Percentiles rank a stretch among this genome's conserved stretches.
Conservation (phyloP, 176 grass and related monocot genomes). For the Echinochloa phyllopogon region DNA sequence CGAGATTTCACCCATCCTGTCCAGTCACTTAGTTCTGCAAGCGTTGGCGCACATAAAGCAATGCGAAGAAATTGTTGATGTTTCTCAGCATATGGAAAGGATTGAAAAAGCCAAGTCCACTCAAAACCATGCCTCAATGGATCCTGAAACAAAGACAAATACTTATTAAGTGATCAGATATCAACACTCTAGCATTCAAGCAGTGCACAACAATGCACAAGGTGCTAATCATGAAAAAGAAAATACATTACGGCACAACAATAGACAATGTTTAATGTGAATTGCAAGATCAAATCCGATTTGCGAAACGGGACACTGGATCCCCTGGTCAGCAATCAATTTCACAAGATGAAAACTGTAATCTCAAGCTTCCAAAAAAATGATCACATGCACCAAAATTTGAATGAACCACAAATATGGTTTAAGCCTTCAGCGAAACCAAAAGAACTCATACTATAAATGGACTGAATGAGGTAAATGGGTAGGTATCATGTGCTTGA, state of each 20-base stretch:
- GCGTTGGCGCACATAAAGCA: slow-evolving; percentile 49
- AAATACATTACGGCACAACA: not conserved
- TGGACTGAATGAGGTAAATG: slow-evolving; percentile 12
- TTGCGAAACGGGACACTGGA: not conserved
- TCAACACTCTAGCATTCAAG: slow-evolving; percentile 3
- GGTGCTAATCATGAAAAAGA: not conserved
- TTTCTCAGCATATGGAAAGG: slow-evolving; percentile 53
- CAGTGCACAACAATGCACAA: slow-evolving; percentile 3
- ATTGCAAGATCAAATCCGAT: not conserved
- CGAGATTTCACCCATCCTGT: slow-evolving; percentile 80
- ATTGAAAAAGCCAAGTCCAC: slow-evolving; percentile 62
- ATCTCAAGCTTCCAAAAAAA: not conserved
- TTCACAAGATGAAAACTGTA: not conserved
- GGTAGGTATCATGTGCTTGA: not conserved
- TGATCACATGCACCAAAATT: not conserved
- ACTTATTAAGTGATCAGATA: slow-evolving; percentile 16
- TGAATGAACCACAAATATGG: slow-evolving; percentile 17
- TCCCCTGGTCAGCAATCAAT: not conserved
- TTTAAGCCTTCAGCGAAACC: not conserved
- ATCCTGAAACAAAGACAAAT: slow-evolving; percentile 49
- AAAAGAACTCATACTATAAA: slow-evolving; percentile 4
- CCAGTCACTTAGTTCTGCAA: slow-evolving; percentile 63
- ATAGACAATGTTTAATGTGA: slow-evolving; percentile 2
- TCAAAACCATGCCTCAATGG: slow-evolving; percentile 42
- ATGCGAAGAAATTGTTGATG: slow-evolving; percentile 59